phyloP scores from a whole-genome alignment of 169 alveolate species.

The Cryptosporidium ubiquitum region DNA sequence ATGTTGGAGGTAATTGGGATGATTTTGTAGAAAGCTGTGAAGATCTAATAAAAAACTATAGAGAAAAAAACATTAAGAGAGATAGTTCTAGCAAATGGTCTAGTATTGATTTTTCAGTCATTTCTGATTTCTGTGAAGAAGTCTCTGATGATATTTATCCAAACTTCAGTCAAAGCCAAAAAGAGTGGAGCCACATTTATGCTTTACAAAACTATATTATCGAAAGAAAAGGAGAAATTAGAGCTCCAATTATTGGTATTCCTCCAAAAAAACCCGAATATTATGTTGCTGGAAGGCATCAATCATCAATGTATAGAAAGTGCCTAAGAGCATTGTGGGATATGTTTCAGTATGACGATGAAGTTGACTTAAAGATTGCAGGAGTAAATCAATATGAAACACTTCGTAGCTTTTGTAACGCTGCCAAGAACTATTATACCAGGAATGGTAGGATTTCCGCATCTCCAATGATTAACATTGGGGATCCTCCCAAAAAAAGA shows the following conservation, averaged over 20 bases:
- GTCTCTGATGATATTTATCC: slow-evolving; percentile 67
- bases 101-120: slow-evolving; percentile 19
- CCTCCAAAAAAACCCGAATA: slow-evolving; percentile 46
- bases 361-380: slow-evolving; percentile 48
- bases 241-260: slow-evolving; percentile 57
- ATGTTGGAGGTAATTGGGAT: slow-evolving; percentile 63
- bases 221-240: slow-evolving; percentile 33
- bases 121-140: slow-evolving; percentile 73
- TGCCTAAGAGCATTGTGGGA: slow-evolving; percentile 73
- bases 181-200: slow-evolving; percentile 57
- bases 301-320: slow-evolving; percentile 69
- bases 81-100: slow-evolving; percentile 24
- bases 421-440: slow-evolving; percentile 71
- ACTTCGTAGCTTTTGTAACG: slow-evolving; percentile 65
- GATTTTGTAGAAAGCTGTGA: slow-evolving; percentile 68
- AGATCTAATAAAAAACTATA: slow-evolving; percentile 17
- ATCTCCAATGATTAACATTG: slow-evolving; percentile 48
- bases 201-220: slow-evolving; percentile 32
- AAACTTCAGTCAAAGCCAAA: slow-evolving; percentile 9
- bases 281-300: slow-evolving; percentile 71
- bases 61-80: background rate
- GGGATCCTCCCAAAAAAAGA: slow-evolving; percentile 24
- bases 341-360: slow-evolving; percentile 74
- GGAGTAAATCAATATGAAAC: slow-evolving; percentile 64
- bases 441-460: slow-evolving; percentile 62